Base-by-base conservation (phyloP, 2,329 filamentous ascomycete species). In the Aspergillus eucalypticola region DNA sequence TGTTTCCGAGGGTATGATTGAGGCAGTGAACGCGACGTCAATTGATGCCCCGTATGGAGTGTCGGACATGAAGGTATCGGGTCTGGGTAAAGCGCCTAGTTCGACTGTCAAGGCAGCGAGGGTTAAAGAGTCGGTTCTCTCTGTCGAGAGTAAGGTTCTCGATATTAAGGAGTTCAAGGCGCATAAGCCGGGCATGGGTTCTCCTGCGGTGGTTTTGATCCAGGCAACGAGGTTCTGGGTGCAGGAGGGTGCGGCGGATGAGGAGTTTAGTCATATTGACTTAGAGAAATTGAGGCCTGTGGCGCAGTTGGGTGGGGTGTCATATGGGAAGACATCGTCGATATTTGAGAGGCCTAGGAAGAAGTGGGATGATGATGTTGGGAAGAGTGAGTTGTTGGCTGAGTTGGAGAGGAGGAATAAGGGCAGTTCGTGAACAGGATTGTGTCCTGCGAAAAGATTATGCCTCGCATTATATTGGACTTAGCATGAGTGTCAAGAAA, bases 161-260 rank as follows among this genome's bases (percentile, higher is more conserved):
- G 86, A 86, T 54, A 80, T 82, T 77, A 76, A 87, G 68, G 91
- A 96, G 77, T 95, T 91, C 78, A 87, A 91, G 73, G 89, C 87
- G 73, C 82, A 83, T 59, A 82, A 81, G 10, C 88, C 88, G 0
- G 91, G 90, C 2, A 88, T 87, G 78, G 91, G 87, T 79, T 88
- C 88, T 1, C 86, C 88, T 0, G 88, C 88, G 3, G 73, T 95
- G 60, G 89, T 85, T 1, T 81, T 96, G 41, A 81, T 96, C 13
- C 91, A 96, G 77, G 93, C 91, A 0, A 87, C 89, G 25, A 82
- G 88, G 35, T 96, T 96, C 71, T 96, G 92, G 91, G 90, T 88
- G 1, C 81, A 92, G 58, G 90, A 95, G 73, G 92, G 96, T 75
- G 91, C 91, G 2, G 78, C 95, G 60, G 90, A 95, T 69, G 86